Percentiles rank a stretch among this genome's conserved stretches.
phyloP scores from a whole-genome alignment of 352 stramenopile genomes.

The Thalassiosira oceanica region DNA sequence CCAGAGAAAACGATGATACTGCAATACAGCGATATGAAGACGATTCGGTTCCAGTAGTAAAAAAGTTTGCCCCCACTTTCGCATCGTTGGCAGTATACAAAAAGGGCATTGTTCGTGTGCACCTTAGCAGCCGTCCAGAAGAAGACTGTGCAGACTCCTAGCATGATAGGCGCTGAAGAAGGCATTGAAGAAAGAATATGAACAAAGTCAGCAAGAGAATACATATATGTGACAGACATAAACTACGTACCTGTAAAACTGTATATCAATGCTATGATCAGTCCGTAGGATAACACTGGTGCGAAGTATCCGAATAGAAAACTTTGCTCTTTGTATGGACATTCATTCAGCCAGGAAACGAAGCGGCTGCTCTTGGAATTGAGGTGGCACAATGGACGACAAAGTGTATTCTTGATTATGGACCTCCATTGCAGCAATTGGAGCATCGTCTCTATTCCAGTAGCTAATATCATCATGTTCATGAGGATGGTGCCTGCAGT shows the following conservation, averaged over 20 bases:
- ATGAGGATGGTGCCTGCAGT: conserved; percentile 24
- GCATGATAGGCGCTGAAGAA: conserved; percentile 27
- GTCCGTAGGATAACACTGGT: conserved; percentile 32
- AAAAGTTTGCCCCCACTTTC: conserved; percentile 58
- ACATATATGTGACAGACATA: conserved; percentile 1
- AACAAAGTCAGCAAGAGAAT: neutral
- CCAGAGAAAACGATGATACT: conserved; percentile 39
- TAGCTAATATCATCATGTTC: conserved; percentile 36
- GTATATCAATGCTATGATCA: conserved; percentile 48
- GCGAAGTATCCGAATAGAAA: conserved; percentile 45
- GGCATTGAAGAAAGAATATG: neutral
- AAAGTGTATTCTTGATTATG: conserved; percentile 40
- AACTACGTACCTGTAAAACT: conserved; percentile 15
- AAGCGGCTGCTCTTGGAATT: conserved; percentile 35
- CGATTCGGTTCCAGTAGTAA: conserved; percentile 50
- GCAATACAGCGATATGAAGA: conserved; percentile 49
- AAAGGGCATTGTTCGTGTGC: conserved; percentile 52
- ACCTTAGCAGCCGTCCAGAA: conserved; percentile 54
- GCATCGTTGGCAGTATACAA: conserved; percentile 52
- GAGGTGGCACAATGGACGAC: conserved; percentile 29
- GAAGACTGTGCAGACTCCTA: conserved; percentile 38
- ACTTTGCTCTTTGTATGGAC: conserved; percentile 22
- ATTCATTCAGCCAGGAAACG: conserved; percentile 31
- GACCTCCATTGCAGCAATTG: conserved; percentile 32
- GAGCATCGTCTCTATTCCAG: conserved; percentile 25